Conservation (phyloP, 768 basidiomycete genomes). For the Tricholoma bakamatsutake region DNA sequence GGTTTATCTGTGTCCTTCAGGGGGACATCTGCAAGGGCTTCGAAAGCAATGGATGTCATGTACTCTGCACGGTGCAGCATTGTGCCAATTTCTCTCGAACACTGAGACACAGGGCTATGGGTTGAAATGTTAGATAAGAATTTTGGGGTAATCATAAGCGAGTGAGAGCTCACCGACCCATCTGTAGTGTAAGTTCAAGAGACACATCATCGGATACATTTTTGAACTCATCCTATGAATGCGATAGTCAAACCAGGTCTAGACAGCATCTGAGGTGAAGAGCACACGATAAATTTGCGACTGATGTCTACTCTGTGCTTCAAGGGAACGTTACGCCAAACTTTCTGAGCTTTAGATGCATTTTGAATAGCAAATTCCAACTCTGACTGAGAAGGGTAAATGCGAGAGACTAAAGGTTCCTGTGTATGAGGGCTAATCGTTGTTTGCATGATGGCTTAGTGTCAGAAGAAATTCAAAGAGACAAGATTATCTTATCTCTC, state of each 20-base stretch:
- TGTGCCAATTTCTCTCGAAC: conserved; percentile 73
- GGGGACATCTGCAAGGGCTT: conserved; percentile 66
- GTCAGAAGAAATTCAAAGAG: too few species aligned
- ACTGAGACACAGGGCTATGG: conserved; percentile 71
- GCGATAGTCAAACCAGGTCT: background rate
- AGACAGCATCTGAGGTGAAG: background rate
- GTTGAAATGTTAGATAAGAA: background rate
- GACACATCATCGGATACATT: conserved; percentile 54
- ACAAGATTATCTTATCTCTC: background rate
- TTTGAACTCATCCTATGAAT: conserved; percentile 42
- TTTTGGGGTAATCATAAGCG: background rate
- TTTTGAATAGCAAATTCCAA: conserved; percentile 55
- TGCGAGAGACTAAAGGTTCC: conserved; percentile 57
- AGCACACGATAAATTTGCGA: conserved; percentile 33
- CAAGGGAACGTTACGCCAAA: conserved; percentile 71
- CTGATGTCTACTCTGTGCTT: conserved; percentile 66
- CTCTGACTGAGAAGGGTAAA: conserved; percentile 54
- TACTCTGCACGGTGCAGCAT: conserved; percentile 78
- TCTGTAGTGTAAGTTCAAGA: conserved; percentile 77
- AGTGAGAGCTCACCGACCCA: conserved; percentile 68
- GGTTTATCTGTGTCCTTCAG: conserved; percentile 76
- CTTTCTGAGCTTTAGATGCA: conserved; percentile 63
- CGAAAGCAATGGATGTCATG: conserved; percentile 78
- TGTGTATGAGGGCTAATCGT: conserved; percentile 84
- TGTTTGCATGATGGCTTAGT: conserved; percentile 46